phyloP scores from a whole-genome alignment of 495 filamentous ascomycete species.

The Penicillium alfredii region DNA sequence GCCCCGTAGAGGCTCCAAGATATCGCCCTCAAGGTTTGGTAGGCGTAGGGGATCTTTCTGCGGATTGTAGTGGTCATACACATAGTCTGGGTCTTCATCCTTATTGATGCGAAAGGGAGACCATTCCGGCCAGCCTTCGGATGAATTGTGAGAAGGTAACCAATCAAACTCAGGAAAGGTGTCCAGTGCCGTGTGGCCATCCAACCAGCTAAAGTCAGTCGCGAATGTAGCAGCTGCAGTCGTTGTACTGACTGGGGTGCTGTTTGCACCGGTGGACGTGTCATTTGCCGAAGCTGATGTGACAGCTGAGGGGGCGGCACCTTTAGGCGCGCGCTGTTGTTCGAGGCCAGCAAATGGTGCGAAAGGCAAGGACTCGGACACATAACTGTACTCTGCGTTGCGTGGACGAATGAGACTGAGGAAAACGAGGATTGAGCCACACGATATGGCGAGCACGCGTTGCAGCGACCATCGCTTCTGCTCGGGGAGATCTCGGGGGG shows the following conservation, averaged over 20 bases:
- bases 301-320: not conserved
- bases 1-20: slow-evolving; percentile 25
- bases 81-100: too few species aligned
- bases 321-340: not conserved
- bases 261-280: too few species aligned
- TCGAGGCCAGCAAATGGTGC: slow-evolving; percentile 9
- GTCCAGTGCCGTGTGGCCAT: slow-evolving; percentile 18
- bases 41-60: slow-evolving; percentile 34
- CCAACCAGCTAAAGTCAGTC: slow-evolving; percentile 22
- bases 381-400: slow-evolving; percentile 6
- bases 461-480: too few species aligned
- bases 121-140: slow-evolving; percentile 19
- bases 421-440: slow-evolving; percentile 1
- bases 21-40: slow-evolving; percentile 31
- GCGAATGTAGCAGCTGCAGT: slow-evolving; percentile 5
- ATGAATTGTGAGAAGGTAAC: slow-evolving; percentile 18
- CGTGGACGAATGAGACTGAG: slow-evolving; percentile 12
- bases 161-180: slow-evolving; percentile 16
- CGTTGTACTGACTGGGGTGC: slow-evolving; percentile 1
- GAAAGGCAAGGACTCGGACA: slow-evolving; percentile 11
- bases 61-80: slow-evolving; percentile 28
- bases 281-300: too few species aligned
- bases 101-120: too few species aligned
- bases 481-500: too few species aligned
- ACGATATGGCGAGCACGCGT: slow-evolving; percentile 1